A percentile compares a stretch with the other conserved stretches of the same genome.
Evolutionary conservation across 179 eudicot species (phyloP).

Genomic region (Vitellaria paradoxa): DNA sequence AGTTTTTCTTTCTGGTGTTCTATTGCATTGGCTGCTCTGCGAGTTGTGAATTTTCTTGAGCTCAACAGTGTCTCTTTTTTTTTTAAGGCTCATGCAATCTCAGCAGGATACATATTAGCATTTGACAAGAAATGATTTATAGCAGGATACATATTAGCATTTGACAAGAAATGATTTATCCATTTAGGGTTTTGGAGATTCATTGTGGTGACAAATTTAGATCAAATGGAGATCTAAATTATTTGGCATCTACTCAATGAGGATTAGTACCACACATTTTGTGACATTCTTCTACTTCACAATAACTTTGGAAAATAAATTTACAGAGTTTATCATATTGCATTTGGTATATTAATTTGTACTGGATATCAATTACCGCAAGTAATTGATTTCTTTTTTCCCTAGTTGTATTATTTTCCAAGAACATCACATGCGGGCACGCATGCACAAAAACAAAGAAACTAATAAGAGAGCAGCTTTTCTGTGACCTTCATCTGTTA

Average conservation of each 20-base stretch:
- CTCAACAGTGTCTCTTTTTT: neutral
- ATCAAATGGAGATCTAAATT: neutral
- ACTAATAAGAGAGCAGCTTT: neutral
- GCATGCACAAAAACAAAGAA: too few relatives aligned
- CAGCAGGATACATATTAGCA: slow-evolving; percentile 1
- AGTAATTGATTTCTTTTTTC: neutral
- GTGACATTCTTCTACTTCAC: neutral
- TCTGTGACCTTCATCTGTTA: neutral
- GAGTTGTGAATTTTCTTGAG: neutral
- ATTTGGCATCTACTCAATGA: neutral
- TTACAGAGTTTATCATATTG: neutral
- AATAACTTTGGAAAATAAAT: neutral
- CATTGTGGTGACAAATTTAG: neutral
- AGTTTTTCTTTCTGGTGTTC: neutral
- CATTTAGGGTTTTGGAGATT: neutral
- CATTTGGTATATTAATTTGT: neutral
- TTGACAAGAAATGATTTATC: too few relatives aligned
- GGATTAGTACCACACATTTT: neutral
- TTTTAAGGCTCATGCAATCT: neutral
- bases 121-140: too few relatives aligned
- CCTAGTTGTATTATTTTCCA: neutral
- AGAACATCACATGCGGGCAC: too few relatives aligned
- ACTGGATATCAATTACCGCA: neutral
- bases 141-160: slow-evolving; percentile 1
- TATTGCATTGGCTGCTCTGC: neutral